Base-by-base conservation (phyloP, 2,329 filamentous ascomycete genomes). In the Colletotrichum agaves region DNA sequence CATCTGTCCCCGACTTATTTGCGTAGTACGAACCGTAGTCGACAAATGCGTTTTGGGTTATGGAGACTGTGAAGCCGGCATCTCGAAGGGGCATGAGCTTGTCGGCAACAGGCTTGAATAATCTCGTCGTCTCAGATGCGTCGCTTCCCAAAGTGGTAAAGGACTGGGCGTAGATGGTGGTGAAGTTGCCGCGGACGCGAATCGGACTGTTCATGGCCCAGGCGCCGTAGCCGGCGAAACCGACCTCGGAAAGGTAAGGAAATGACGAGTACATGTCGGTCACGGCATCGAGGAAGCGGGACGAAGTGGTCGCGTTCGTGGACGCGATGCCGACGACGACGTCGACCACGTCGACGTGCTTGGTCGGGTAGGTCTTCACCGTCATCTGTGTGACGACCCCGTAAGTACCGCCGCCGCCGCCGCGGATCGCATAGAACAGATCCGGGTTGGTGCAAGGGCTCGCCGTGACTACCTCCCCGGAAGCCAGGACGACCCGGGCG, bases 321-420 rank as follows among this genome's bases (percentile, higher is more conserved):
- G 52, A 53, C 4, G 10, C 11, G 1, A 37, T 39, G 31, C 46
- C 47, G 17, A 87, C 83, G 0, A 75, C 76, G 3, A 88, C 72
- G 5, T 78, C 81, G 1, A 82, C 78, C 1, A 81, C 84, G 1
- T 80, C 78, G 4, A 83, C 78, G 0, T 76, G 75, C 4, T 73
- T 74, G 61, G 84, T 61, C 0, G 43, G 58, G 19, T 67, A 63
- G 12, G 70, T 55, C 31, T 47, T 50, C 8, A 73, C 53, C 0
- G 67, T 72, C 62, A 66, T 66, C 19, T 77, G 74, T 4, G 73
- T 72, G 0, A 76, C 75, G 33, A 78, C 72, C 2, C 76, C 76
- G 19, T 74, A 78, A 3, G 75, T 75, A 12, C 75, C 77, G 4
- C 76, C 76, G 4, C 64, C 64, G 0, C 75, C 76, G 0, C 76